Conservation (phyloP, 2,329 filamentous ascomycete genomes). For the Ophiognomonia clavigignenti-juglandacearum region DNA sequence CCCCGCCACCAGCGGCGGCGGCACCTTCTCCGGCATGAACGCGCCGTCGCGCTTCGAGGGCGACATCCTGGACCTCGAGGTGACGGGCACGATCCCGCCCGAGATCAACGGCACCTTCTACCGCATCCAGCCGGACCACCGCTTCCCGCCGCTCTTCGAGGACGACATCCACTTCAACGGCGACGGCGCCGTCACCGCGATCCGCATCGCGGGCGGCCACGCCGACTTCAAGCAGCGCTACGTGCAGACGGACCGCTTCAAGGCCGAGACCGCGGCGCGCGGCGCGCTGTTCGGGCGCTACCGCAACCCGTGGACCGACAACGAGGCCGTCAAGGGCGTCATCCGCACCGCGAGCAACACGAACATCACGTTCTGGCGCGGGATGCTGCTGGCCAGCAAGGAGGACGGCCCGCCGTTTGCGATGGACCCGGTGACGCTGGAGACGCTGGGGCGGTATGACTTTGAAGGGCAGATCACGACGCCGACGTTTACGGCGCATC, state of each 20-base stretch:
- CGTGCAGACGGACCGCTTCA: conserved; percentile 34
- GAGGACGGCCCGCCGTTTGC: conserved; percentile 49
- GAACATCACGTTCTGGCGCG: conserved; percentile 55
- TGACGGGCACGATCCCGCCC: conserved; percentile 35
- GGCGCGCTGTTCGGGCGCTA: conserved; percentile 48
- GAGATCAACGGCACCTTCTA: conserved; percentile 37
- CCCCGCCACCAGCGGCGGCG: conserved; percentile 28
- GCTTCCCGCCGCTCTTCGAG: conserved; percentile 49
- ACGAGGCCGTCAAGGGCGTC: conserved; percentile 48
- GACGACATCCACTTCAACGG: conserved; percentile 39
- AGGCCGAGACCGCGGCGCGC: conserved; percentile 25
- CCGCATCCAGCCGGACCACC: conserved; percentile 47
- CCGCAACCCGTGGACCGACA: conserved; percentile 52
- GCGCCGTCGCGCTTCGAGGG: conserved; percentile 31
- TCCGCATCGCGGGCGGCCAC: conserved; percentile 33
- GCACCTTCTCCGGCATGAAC: conserved; percentile 32
- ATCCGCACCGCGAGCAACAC: conserved; percentile 55
- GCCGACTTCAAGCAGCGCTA: conserved; percentile 39
- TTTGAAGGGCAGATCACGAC: conserved; percentile 44
- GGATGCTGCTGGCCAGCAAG: conserved; percentile 49
- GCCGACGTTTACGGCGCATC: conserved; percentile 47
- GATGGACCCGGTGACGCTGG: conserved; percentile 43
- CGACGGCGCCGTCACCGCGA: conserved; percentile 35
- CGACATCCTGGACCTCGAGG: conserved; percentile 32
- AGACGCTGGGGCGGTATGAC: conserved; percentile 45